Evolutionary conservation across 495 filamentous ascomycete species (phyloP).

Genomic region (Aspergillus olivimuriae): DNA sequence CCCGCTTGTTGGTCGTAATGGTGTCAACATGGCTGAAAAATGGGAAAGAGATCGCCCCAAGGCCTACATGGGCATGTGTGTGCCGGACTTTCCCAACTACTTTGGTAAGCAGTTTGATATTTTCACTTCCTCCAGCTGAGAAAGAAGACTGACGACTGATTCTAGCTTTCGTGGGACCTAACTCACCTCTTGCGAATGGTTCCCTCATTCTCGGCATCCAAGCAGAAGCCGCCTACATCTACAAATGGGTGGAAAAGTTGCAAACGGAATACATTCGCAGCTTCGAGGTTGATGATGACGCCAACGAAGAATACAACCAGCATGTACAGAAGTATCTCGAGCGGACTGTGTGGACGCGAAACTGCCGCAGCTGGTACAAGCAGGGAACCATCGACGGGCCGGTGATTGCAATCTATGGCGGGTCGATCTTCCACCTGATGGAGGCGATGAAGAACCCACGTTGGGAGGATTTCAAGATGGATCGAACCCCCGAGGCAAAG

Average conservation of each 20-base stretch:
- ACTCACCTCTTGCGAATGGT: constrained; percentile 6
- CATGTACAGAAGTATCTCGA: constrained; percentile 29
- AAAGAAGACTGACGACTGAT: neutral
- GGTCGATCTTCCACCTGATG: constrained; percentile 39
- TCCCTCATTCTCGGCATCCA: constrained; percentile 26
- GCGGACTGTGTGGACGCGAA: constrained; percentile 28
- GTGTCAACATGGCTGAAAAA: constrained; percentile 1
- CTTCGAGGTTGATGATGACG: constrained; percentile 2
- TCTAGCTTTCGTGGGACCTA: constrained; percentile 3
- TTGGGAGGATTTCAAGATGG: constrained; percentile 38
- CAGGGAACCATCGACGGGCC: constrained; percentile 10
- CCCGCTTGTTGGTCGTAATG: neutral
- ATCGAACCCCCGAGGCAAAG: constrained; percentile 21
- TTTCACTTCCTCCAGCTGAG: neutral
- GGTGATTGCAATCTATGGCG: constrained; percentile 14
- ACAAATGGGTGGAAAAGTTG: constrained; percentile 28
- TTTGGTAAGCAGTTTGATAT: neutral
- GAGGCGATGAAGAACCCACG: constrained; percentile 40
- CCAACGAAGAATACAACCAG: constrained; percentile 8
- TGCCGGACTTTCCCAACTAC: constrained; percentile 4
- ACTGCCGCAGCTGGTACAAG: constrained; percentile 37
- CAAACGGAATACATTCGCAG: constrained; percentile 25
- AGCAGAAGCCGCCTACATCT: constrained; percentile 34
- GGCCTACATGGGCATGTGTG: constrained; percentile 2
- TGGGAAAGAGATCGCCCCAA: constrained; percentile 2